Base-by-base conservation (phyloP, 2,329 filamentous ascomycete genomes). In the Alternaria sp. region DNA sequence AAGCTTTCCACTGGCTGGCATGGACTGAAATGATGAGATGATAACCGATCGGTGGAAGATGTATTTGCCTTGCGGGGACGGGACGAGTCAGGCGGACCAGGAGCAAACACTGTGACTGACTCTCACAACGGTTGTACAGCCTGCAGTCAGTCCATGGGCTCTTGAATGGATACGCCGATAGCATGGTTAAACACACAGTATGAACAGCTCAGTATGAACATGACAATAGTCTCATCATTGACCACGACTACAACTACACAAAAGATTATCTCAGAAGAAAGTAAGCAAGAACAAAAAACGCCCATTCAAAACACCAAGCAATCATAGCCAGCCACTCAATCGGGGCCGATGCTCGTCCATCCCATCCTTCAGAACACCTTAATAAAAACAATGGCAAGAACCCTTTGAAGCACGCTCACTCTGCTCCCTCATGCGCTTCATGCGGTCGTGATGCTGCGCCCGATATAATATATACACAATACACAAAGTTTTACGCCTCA, bases 321-420 rank as follows among this genome's bases (percentile, higher is more conserved):
- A 32, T 51, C 49, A 51, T 51, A 51, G 49, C 49, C 49, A 51
- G 49, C 49, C 49, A 36, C 28, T 32, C 28, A 40, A n/a, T 32
- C 17, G 49, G 49, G 49, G 49, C 49, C 49, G 49, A 51, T 23
- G 49, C 45, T 47, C 45, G 7, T 40, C 49, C 12, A 28, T 19
- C 6, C 47, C 10, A 51, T 51, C 28, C 49, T 21, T 5, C 30
- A 47, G 6, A 51, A 51, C 49, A 23, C 49, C 49, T 51, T 11
- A 21, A 21, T 11, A 25, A 25, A 47, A 32, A 21, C 47, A 50
- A 45, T 28, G 12, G 11, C 49, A 23, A 51, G 4, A 51, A 6
- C 15, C 36, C 49, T 19, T 23, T 26, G 12, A 51, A 36, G 49
- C 49, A 51, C 49, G 28, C 30, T 25, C 23, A 6, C 17, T 51